Evolutionary conservation across 2,329 filamentous ascomycete genomes (phyloP).

Genomic region (Colletotrichum ledebouriae): DNA sequence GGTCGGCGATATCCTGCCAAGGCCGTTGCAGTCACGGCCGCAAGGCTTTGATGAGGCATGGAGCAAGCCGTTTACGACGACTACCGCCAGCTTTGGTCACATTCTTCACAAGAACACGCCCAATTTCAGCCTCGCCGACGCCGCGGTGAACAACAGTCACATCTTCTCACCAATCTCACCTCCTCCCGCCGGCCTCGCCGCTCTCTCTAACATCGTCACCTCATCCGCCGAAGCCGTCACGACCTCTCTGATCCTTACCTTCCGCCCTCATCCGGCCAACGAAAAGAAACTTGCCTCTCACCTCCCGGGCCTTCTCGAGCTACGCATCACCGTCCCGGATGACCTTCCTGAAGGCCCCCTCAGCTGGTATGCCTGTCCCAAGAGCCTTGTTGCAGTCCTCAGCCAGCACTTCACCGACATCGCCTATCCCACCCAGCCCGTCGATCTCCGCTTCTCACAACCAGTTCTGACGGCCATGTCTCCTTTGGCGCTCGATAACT

Average conservation of each 20-base stretch:
- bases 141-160: slow-evolving; percentile 45
- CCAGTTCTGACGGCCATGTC: slow-evolving; percentile 48
- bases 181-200: slow-evolving; percentile 60
- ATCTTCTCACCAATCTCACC: slow-evolving; percentile 62
- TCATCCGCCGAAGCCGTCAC: slow-evolving; percentile 41
- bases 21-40: slow-evolving; percentile 14
- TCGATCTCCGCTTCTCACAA: slow-evolving; percentile 64
- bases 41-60: neutral
- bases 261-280: slow-evolving; percentile 46
- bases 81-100: slow-evolving; percentile 65
- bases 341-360: slow-evolving; percentile 38
- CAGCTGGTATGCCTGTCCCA: slow-evolving; percentile 41
- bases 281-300: neutral
- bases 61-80: slow-evolving; percentile 42
- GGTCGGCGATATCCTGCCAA: slow-evolving; percentile 14
- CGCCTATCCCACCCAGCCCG: slow-evolving; percentile 59
- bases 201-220: slow-evolving; percentile 44
- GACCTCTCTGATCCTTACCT: slow-evolving; percentile 60
- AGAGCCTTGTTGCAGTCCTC: slow-evolving; percentile 55
- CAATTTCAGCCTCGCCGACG: neutral
- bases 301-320: slow-evolving; percentile 37
- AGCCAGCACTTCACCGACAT: slow-evolving; percentile 57
- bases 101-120: slow-evolving; percentile 56
- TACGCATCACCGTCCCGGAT: slow-evolving; percentile 38
- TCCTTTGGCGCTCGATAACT: slow-evolving; percentile 42